Conservation (phyloP, 108 stramenopile genomes). For the Fragilariopsis cylindrus region DNA sequence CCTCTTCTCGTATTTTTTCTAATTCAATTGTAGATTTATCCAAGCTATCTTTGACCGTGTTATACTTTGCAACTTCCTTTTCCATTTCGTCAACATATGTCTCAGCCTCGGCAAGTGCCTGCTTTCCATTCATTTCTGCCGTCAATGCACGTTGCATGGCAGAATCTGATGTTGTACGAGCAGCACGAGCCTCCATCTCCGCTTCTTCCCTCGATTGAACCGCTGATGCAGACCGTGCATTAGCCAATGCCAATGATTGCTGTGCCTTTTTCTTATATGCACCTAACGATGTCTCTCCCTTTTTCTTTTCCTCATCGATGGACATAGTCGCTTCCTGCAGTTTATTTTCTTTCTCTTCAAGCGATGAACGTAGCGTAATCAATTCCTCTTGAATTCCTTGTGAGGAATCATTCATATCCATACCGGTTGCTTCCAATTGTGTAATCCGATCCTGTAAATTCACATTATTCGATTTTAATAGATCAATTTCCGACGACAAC, state of each 20-base stretch:
- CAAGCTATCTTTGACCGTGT: constrained; percentile 33
- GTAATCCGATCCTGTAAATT: constrained; percentile 48
- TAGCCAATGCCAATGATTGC: constrained; percentile 71
- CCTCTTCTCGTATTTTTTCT: constrained; percentile 23
- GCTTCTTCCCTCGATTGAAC: constrained; percentile 87
- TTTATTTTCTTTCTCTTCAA: constrained; percentile 49
- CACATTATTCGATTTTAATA: constrained; percentile 48
- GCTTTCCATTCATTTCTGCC: constrained; percentile 60
- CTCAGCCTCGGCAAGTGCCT: constrained; percentile 54
- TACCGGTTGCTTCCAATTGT: constrained; percentile 47
- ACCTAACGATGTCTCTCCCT: constrained; percentile 66
- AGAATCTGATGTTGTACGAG: constrained; percentile 66
- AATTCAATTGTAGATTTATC: constrained; percentile 40
- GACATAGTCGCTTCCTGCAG: constrained; percentile 45
- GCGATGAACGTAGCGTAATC: constrained; percentile 23
- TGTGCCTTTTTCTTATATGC: constrained; percentile 89
- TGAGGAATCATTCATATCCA: constrained; percentile 53
- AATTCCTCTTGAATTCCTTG: constrained; percentile 64
- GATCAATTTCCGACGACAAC: constrained; percentile 48
- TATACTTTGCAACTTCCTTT: constrained; percentile 34
- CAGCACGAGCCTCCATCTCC: constrained; percentile 78
- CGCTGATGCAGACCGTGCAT: constrained; percentile 74
- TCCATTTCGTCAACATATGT: constrained; percentile 47
- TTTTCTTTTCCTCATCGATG: constrained; percentile 47
- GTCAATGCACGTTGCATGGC: constrained; percentile 63